A percentile compares a stretch with the other conserved stretches of the same genome.
phyloP scores from a whole-genome alignment of 1,284 basidiomycete species.

The Leccinum glutinopallens region DNA sequence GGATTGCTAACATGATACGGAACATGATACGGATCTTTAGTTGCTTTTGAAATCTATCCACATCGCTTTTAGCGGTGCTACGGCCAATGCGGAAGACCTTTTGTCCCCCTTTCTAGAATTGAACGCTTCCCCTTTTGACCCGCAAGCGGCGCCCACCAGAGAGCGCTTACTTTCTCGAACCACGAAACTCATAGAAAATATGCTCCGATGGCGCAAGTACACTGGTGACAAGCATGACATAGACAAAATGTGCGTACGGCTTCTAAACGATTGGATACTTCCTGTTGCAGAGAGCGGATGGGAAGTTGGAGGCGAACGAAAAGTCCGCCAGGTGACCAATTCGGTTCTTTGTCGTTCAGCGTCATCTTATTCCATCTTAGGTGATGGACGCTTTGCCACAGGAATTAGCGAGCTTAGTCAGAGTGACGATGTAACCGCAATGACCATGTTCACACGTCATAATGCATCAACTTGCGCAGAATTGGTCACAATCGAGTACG shows the following conservation, averaged over 20 bases:
- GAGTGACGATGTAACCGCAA: slow-evolving; percentile 14
- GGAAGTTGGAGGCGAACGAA: slow-evolving; percentile 84
- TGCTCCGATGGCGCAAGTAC: slow-evolving; percentile 77
- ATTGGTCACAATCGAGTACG: slow-evolving; percentile 8
- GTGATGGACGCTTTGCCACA: slow-evolving; percentile 46
- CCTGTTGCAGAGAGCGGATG: slow-evolving; percentile 78
- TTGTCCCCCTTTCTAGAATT: slow-evolving; percentile 44
- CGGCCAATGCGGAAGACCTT: slow-evolving; percentile 49
- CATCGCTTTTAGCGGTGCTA: slow-evolving; percentile 57
- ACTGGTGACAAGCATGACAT: slow-evolving; percentile 64
- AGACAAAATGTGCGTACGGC: slow-evolving; percentile 54
- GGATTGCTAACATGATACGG: slow-evolving; percentile 17
- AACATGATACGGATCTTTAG: slow-evolving; percentile 41
- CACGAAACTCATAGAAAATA: slow-evolving; percentile 73
- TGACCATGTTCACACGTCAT: slow-evolving; percentile 10
- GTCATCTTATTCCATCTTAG: slow-evolving; percentile 35
- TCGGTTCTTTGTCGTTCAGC: slow-evolving; percentile 6
- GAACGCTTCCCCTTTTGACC: slow-evolving; percentile 67
- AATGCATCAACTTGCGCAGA: slow-evolving; percentile 11
- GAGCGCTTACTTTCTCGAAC: slow-evolving; percentile 69
- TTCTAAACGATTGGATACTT: slow-evolving; percentile 65
- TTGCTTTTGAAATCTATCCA: slow-evolving; percentile 67
- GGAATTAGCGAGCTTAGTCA: slow-evolving; percentile 39
- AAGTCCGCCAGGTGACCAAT: slow-evolving; percentile 59
- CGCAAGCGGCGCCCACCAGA: slow-evolving; percentile 73